Evolutionary conservation across 164 flowering plant genomes (phyloP).

Genomic region (Akebia trifoliata): DNA sequence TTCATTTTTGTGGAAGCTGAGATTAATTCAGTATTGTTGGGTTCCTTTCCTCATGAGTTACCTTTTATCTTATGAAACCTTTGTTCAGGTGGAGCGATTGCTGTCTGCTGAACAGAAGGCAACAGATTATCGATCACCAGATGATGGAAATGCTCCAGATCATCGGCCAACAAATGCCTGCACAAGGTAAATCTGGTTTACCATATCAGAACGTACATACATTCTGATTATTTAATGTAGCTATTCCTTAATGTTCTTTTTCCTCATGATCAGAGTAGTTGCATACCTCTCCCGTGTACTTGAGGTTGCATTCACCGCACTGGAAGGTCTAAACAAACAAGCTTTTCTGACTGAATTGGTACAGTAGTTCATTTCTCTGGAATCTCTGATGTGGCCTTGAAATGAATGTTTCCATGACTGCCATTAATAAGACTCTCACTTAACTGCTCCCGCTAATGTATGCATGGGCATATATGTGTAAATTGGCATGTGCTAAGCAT

Average conservation of each 20-base stretch:
- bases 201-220: background rate
- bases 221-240: background rate
- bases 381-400: background rate
- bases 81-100: slow-evolving; percentile 79
- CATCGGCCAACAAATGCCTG: slow-evolving; percentile 98
- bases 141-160: slow-evolving; percentile 92
- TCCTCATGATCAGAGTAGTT: slow-evolving; percentile 60
- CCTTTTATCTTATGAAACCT: background rate
- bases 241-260: slow-evolving; percentile 2
- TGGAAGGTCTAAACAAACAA: slow-evolving; percentile 96
- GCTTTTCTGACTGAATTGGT: slow-evolving; percentile 96
- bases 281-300: slow-evolving; percentile 96
- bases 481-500: no score
- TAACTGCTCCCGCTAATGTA: no score
- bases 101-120: slow-evolving; percentile 90
- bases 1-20: background rate
- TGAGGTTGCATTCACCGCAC: slow-evolving; percentile 89
- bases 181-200: slow-evolving; percentile 51
- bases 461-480: no score
- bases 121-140: slow-evolving; percentile 87
- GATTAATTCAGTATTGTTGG: background rate
- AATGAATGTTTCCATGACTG: no score
- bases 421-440: no score
- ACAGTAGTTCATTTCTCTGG: slow-evolving; percentile 15
- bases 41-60: background rate